Evolutionary conservation across 495 filamentous ascomycete species (phyloP), one percentile per base, ranked within the genome.

Genomic region (Tuber umbilicatum): DNA sequence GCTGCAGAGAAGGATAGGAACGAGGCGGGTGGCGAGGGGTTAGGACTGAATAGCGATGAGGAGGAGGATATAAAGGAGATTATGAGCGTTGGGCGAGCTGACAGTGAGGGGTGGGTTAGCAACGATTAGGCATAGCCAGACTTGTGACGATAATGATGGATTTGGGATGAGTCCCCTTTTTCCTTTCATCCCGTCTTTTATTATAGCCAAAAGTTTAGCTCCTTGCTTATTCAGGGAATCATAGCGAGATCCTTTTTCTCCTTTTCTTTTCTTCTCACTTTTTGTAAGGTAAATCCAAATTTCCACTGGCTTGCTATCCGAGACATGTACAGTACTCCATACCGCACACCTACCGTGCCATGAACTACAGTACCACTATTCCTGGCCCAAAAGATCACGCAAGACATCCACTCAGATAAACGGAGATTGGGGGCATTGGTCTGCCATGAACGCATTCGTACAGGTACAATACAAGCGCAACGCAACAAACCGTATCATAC

Each of bases 11-110:
- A 93, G 76, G 95, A 98, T 83, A 87, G 94, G 79, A 91, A 87
- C 81, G 92, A 96, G 79, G 96, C 96, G 12, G 95, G 94, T 9
- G 87, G 90, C 72, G 94, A 94, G 21, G 93, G 94, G 17, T 81
- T 97, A 64, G 94, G 92, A 2, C 83, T 97, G 78, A 89, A 89
- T 21, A 93, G 91, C 82, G 95, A 98, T 83, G 96, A 98, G 83
- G 84, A 87, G 19, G 95, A 99, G 82, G 95, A 99, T 85, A 90
- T 97, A 85, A 91, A 89, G 86, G 95, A 99, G 87, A 87, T 99
- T 78, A 95, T 93, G 95, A 93, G 92, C 79, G 91, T 99, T 70
- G 95, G 96, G 7, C 94, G 90, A 86, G 91, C 96, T 43, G 94
- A 97, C 83, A 84, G 94, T 67, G 94, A 78, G 68, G 71, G 75